Conservation (phyloP, 345 rosid species). For the Brassica carinata region DNA sequence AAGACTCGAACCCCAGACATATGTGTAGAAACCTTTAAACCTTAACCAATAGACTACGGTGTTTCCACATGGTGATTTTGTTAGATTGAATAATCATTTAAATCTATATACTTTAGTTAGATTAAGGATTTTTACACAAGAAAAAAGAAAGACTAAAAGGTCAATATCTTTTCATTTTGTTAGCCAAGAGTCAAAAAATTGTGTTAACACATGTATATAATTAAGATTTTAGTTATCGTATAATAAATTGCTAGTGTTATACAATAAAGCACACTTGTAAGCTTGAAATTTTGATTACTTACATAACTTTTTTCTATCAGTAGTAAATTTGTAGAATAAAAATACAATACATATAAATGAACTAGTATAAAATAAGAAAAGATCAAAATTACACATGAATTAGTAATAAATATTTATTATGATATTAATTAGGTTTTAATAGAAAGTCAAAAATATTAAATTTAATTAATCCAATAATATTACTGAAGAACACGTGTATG, state of each 20-base stretch:
- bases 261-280: neutral
- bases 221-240: no score
- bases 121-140: neutral
- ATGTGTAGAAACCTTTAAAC: no score
- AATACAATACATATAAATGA: neutral
- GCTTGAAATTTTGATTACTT: neutral
- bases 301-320: neutral
- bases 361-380: neutral
- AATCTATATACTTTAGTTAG: neutral
- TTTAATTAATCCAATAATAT: neutral
- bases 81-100: neutral
- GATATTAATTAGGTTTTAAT: neutral
- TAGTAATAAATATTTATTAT: neutral
- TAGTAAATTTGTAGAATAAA: neutral
- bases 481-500: neutral
- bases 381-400: neutral
- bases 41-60: no score
- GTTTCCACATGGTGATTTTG: neutral
- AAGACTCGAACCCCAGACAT: no score
- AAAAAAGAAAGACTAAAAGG: neutral
- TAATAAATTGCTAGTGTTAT: no score
- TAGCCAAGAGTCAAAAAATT: no score
- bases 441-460: neutral
- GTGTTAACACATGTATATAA: neutral
- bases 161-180: neutral